phyloP scores from a whole-genome alignment of 2,329 filamentous ascomycete species.

The Bipolaris sorokiniana region DNA sequence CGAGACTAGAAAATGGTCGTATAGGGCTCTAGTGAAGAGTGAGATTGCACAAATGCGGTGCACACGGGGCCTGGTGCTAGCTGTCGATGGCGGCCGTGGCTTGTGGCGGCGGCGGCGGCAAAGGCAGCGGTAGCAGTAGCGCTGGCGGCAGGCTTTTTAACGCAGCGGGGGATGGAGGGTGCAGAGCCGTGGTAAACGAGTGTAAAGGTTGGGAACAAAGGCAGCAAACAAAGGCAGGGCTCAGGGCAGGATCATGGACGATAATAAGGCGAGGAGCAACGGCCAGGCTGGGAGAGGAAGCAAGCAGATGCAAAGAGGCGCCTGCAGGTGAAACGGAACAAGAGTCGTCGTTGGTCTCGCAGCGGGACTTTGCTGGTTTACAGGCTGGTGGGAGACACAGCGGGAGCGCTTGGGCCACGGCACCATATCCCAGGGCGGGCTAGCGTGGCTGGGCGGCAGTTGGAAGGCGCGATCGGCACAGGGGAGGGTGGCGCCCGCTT shows the following conservation, averaged over 20 bases:
- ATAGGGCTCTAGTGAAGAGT: constrained; percentile 19
- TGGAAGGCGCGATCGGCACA: constrained; percentile 30
- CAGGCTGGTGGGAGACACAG: constrained; percentile 20
- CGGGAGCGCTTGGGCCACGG: constrained; percentile 23
- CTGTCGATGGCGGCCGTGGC: constrained; percentile 16
- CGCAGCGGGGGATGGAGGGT: neutral
- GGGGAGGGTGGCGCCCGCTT: constrained; percentile 22
- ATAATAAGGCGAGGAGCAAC: constrained; percentile 24
- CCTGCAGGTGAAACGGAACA: constrained; percentile 1
- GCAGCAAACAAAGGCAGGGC: constrained; percentile 21
- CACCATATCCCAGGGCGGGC: constrained; percentile 1
- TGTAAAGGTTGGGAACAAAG: constrained; percentile 21
- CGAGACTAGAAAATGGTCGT: constrained; percentile 41
- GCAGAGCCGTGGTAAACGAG: constrained; percentile 32
- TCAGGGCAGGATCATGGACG: constrained; percentile 25
- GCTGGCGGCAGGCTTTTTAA: neutral
- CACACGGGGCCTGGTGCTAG: constrained; percentile 20
- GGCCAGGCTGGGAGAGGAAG: constrained; percentile 23
- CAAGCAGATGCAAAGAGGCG: constrained; percentile 16
- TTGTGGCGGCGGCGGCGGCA: constrained; percentile 7
- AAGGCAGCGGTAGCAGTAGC: neutral
- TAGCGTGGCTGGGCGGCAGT: constrained; percentile 12
- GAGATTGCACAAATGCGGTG: constrained; percentile 17
- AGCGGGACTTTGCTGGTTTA: constrained; percentile 33
- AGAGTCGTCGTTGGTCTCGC: constrained; percentile 3